A percentile compares a stretch with the other conserved stretches of the same genome.
phyloP scores from a whole-genome alignment of 1,284 basidiomycete species.

The Malassezia arunalokei region DNA sequence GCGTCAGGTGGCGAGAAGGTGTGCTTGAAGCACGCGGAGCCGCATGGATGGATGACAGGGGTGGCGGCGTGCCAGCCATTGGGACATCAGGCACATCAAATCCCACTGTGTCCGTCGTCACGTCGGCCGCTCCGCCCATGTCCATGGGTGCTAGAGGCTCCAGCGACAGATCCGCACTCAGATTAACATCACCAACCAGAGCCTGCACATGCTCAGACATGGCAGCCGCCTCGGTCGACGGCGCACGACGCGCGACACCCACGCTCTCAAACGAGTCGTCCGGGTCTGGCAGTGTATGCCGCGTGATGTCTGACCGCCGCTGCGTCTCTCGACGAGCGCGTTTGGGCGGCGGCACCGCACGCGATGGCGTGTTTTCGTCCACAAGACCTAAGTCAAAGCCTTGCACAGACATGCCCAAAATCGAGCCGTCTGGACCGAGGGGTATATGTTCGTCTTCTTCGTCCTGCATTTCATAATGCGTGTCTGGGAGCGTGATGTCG shows the following conservation, averaged over 20 bases:
- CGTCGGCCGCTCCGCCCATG: neutral
- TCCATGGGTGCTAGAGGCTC: slow-evolving; percentile 1
- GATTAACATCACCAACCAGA: slow-evolving; percentile 20
- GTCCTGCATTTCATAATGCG: slow-evolving; percentile 25
- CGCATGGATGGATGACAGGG: neutral
- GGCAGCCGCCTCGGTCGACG: neutral
- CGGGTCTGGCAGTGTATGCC: slow-evolving; percentile 41
- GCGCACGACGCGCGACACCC: slow-evolving; percentile 40
- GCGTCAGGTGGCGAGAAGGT: slow-evolving; percentile 6
- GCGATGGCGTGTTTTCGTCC: slow-evolving; percentile 47
- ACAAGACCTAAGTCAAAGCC: slow-evolving; percentile 48
- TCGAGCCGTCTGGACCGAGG: slow-evolving; percentile 33
- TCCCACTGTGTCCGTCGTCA: neutral
- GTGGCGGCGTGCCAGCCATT: slow-evolving; percentile 13
- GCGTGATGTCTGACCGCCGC: neutral
- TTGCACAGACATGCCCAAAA: slow-evolving; percentile 23
- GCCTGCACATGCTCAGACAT: slow-evolving; percentile 10
- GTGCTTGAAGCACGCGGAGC: neutral
- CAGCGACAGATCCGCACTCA: slow-evolving; percentile 11
- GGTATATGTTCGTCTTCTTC: slow-evolving; percentile 20
- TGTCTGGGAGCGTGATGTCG: slow-evolving; percentile 54
- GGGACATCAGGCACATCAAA: neutral
- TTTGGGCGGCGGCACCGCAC: slow-evolving; percentile 13
- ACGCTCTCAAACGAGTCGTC: slow-evolving; percentile 33
- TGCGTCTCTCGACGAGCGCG: slow-evolving; percentile 21